These are phyloP conservation scores for Mycena sanguinolenta DNA, from an alignment of 768 basidiomycete genomes.

Conservation along the genomic window DNA sequence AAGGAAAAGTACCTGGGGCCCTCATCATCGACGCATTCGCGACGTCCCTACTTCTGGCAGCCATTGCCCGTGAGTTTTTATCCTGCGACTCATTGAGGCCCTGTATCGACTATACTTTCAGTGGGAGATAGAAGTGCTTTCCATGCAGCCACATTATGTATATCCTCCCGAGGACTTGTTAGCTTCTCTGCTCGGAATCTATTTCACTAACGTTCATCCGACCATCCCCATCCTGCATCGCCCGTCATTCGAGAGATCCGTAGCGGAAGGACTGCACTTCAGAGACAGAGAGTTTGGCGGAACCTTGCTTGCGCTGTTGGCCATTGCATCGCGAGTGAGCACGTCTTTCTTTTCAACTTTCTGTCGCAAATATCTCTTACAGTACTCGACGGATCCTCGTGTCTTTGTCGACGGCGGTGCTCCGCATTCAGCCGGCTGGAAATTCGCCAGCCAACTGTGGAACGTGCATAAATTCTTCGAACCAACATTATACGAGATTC, in stretches of 20 bases:
- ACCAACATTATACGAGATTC: constrained; percentile 77
- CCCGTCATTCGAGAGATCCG: background rate
- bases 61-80: background rate
- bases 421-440: constrained; percentile 67
- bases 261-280: background rate
- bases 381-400: constrained; percentile 12
- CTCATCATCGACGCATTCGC: background rate
- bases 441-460: constrained; percentile 72
- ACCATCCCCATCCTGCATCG: background rate
- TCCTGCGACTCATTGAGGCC: too few relatives aligned
- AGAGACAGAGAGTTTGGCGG: background rate
- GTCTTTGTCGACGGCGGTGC: constrained; percentile 33
- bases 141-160: background rate
- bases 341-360: constrained; percentile 48
- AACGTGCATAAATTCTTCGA: constrained; percentile 68
- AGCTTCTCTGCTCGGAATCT: background rate
- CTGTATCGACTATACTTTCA: background rate
- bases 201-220: background rate
- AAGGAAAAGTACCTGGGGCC: background rate
- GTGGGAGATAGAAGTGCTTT: background rate
- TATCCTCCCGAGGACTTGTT: background rate
- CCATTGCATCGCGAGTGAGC: background rate
- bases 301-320: background rate
- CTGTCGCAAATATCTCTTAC: constrained; percentile 46
- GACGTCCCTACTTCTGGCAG: background rate